A percentile compares a stretch with the other conserved stretches of the same genome.
These are phyloP conservation scores for Leccinum subspadiceum DNA, from an alignment of 1,284 basidiomycete species.

Conservation along the genomic window DNA sequence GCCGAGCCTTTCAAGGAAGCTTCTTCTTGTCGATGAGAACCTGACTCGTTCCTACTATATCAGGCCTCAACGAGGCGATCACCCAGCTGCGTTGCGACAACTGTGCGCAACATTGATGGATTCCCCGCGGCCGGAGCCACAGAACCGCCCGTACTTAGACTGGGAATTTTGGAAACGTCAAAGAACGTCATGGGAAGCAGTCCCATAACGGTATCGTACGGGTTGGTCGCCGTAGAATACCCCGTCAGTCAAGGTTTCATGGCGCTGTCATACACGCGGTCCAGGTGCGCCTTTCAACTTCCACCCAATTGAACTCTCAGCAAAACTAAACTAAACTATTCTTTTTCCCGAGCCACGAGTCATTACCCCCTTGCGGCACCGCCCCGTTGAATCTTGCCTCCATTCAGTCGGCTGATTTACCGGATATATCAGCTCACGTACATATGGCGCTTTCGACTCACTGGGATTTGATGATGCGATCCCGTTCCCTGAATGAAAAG, in stretches of 20 bases:
- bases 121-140: conserved; percentile 22
- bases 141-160: conserved; percentile 11
- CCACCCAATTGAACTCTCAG: neutral
- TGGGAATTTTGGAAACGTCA: conserved; percentile 18
- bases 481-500: conserved; percentile 7
- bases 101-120: neutral
- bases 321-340: conserved; percentile 20
- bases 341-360: conserved; percentile 21
- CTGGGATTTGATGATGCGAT: conserved; percentile 11
- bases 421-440: conserved; percentile 28
- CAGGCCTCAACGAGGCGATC: conserved; percentile 10
- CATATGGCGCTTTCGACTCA: conserved; percentile 15
- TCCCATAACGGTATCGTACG: conserved; percentile 27
- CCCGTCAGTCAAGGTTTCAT: conserved; percentile 36
- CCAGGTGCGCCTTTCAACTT: conserved; percentile 30
- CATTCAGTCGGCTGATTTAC: conserved; percentile 30
- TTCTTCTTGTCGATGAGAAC: conserved; percentile 20
- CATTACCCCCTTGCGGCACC: conserved; percentile 26
- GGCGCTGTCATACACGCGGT: conserved; percentile 32
- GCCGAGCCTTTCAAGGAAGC: conserved; percentile 1
- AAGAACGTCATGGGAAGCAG: conserved; percentile 25
- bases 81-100: conserved; percentile 5
- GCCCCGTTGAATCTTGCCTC: conserved; percentile 13
- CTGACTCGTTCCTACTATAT: conserved; percentile 18
- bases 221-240: conserved; percentile 30